A percentile compares a stretch with the other conserved stretches of the same genome.
These are phyloP conservation scores for Huntiella bhutanensis DNA, from an alignment of 2,329 filamentous ascomycete species.

Conservation along the genomic window DNA sequence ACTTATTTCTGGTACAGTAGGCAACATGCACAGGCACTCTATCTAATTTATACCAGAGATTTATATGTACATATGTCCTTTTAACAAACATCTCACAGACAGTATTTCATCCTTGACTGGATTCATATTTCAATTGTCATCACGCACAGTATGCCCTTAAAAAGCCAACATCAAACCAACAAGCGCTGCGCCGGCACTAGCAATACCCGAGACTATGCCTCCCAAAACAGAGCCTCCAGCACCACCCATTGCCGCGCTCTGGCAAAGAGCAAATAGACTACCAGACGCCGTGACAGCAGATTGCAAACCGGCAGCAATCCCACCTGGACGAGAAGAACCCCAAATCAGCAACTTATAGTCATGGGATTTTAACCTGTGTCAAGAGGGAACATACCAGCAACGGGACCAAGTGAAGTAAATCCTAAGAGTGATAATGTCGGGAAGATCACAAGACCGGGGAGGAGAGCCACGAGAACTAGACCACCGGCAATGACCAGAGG, in stretches of 20 bases:
- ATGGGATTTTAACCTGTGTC: too few relatives aligned
- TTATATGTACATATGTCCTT: too few relatives aligned
- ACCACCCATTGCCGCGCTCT: slow-evolving; percentile 1
- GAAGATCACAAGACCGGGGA: neutral
- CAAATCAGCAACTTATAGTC: neutral
- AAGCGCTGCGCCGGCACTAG: neutral
- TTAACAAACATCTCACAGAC: too few relatives aligned
- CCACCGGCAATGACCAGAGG: neutral
- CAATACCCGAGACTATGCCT: neutral
- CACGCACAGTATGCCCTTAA: too few relatives aligned
- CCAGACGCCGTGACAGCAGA: neutral
- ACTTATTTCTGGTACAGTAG: too few relatives aligned
- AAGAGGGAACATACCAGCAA: neutral
- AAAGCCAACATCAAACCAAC: neutral
- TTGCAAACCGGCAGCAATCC: slow-evolving; percentile 1
- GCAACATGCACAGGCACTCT: too few relatives aligned
- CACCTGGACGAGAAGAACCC: neutral
- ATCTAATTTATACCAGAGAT: too few relatives aligned
- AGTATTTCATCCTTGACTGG: too few relatives aligned
- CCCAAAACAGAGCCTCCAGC: neutral
- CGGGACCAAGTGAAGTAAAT: neutral
- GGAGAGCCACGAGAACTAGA: neutral
- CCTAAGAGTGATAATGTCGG: neutral
- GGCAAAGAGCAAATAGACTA: slow-evolving; percentile 3
- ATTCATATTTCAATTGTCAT: too few relatives aligned